Conservation (phyloP, 2,329 filamentous ascomycete genomes). For the Penicillium hesseltinei region DNA sequence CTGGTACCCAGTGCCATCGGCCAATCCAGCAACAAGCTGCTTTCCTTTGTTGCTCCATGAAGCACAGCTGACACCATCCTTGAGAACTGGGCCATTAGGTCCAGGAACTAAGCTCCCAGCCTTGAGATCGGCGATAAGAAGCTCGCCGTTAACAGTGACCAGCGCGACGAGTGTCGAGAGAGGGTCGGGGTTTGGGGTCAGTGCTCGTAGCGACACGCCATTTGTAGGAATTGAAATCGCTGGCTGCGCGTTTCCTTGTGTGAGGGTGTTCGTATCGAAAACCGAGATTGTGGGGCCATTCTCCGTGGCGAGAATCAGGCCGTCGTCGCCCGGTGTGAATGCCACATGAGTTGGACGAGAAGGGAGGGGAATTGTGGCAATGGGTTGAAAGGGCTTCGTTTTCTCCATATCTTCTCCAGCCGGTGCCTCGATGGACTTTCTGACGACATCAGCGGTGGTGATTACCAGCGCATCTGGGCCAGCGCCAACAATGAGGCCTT, state of each 20-base stretch:
- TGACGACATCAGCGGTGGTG: constrained; percentile 72
- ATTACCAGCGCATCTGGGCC: constrained; percentile 77
- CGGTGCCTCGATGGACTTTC: constrained; percentile 68
- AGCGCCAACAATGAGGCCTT: constrained; percentile 81
- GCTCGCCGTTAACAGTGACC: constrained; percentile 74
- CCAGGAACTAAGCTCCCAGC: constrained; percentile 59
- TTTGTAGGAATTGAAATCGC: constrained; percentile 76
- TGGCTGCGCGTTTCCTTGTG: constrained; percentile 64
- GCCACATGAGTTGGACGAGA: constrained; percentile 80
- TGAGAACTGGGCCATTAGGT: constrained; percentile 64
- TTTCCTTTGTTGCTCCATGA: constrained; percentile 94
- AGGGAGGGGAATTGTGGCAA: constrained; percentile 69
- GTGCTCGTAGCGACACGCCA: constrained; percentile 66
- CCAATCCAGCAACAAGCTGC: constrained; percentile 82
- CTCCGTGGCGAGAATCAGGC: constrained; percentile 79
- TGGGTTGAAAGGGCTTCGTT: constrained; percentile 68
- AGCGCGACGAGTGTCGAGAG: constrained; percentile 70
- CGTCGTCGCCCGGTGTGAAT: constrained; percentile 87
- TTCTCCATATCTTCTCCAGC: constrained; percentile 58
- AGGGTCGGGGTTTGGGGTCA: constrained; percentile 76
- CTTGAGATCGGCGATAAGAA: constrained; percentile 79
- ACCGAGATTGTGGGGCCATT: constrained; percentile 77
- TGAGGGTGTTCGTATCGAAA: constrained; percentile 70
- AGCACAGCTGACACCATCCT: constrained; percentile 73
- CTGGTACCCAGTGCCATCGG: constrained; percentile 75